phyloP scores from a whole-genome alignment of 352 stramenopile species.

The Phytophthora parvispora region DNA sequence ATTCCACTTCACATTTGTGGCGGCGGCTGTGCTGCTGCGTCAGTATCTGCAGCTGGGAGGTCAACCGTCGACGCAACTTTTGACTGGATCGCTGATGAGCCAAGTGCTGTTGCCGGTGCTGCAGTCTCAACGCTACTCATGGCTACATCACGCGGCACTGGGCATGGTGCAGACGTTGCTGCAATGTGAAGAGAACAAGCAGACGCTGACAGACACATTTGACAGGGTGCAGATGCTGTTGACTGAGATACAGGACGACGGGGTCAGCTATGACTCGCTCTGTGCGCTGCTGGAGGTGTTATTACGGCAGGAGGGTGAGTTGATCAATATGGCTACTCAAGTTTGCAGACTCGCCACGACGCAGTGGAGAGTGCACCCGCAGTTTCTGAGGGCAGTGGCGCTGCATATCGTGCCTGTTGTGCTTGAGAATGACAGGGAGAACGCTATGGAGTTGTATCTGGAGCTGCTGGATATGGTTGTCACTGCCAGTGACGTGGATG shows the following conservation, averaged over 20 bases:
- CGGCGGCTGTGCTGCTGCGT: constrained; percentile 30
- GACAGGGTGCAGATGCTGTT: constrained; percentile 11
- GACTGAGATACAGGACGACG: constrained; percentile 6
- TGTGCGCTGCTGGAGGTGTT: constrained; percentile 61
- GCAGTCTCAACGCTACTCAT: constrained; percentile 20
- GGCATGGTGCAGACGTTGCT: constrained; percentile 41
- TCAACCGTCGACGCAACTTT: constrained; percentile 2
- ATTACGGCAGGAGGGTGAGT: constrained; percentile 22
- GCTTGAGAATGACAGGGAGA: constrained; percentile 19
- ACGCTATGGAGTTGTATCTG: not conserved
- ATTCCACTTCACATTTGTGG: constrained; percentile 64
- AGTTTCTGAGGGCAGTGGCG: constrained; percentile 56
- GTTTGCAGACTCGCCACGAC: constrained; percentile 55
- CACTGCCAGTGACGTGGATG: constrained; percentile 24
- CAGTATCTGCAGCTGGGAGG: constrained; percentile 27
- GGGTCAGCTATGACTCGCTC: constrained; percentile 54
- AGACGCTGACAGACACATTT: constrained; percentile 13
- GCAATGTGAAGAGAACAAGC: not conserved
- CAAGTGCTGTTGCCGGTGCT: constrained; percentile 50
- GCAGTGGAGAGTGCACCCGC: constrained; percentile 43
- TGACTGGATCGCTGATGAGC: constrained; percentile 9
- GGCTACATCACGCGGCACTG: constrained; percentile 40
- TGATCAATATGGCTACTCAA: constrained; percentile 21
- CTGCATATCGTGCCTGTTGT: constrained; percentile 60
- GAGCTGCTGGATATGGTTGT: constrained; percentile 32